Percentiles rank a stretch among this genome's conserved stretches.
Evolutionary conservation across 2,329 filamentous ascomycete species (phyloP).

Genomic region (Monilinia polystroma): DNA sequence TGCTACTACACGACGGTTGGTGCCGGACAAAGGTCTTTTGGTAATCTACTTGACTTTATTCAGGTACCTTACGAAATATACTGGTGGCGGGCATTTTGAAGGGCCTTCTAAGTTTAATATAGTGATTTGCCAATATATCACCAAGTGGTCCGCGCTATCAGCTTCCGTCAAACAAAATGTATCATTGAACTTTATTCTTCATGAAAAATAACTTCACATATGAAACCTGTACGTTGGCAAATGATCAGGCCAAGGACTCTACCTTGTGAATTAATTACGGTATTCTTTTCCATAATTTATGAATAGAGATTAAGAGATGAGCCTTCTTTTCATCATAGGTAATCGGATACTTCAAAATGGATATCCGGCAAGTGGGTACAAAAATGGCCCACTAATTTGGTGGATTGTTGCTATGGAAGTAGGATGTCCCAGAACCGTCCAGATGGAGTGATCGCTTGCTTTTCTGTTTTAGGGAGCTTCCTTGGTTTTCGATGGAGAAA

Average conservation of each 20-base stretch:
- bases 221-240: background rate
- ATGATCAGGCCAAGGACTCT: background rate
- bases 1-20: background rate
- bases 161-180: background rate
- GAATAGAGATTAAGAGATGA: background rate
- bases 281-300: background rate
- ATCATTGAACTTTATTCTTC: background rate
- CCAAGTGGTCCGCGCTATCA: background rate
- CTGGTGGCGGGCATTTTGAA: background rate
- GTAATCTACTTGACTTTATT: background rate
- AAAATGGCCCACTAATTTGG: background rate
- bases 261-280: background rate
- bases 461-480: background rate
- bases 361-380: conserved; percentile 6
- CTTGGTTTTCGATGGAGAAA: background rate
- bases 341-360: background rate
- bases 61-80: background rate
- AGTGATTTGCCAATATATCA: background rate
- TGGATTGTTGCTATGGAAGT: background rate
- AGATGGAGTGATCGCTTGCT: background rate
- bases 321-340: background rate
- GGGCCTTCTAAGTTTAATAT: background rate
- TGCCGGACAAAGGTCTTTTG: too few species aligned
- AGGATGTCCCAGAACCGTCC: background rate
- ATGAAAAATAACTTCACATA: background rate